These are phyloP conservation scores for Emergomyces pasteurianus DNA, from an alignment of 2,329 filamentous ascomycete genomes.

Conservation along the genomic window DNA sequence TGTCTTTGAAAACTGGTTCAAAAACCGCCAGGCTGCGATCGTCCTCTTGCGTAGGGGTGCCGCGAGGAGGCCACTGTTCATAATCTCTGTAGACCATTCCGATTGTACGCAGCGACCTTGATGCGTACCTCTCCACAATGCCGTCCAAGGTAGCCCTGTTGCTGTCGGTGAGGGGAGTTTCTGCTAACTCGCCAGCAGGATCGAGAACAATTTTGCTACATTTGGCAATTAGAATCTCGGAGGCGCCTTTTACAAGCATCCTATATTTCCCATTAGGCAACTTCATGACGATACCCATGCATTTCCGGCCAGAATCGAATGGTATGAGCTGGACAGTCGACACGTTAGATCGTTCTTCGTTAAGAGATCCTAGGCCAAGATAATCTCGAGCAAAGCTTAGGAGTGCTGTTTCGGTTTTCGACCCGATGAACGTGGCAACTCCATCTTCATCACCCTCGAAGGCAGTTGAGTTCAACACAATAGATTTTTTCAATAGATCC, in stretches of 20 bases:
- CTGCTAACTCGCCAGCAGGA: slow-evolving; percentile 12
- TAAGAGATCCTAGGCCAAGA: slow-evolving; percentile 53
- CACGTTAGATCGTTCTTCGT: slow-evolving; percentile 50
- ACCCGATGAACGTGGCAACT: slow-evolving; percentile 53
- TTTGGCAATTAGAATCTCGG: slow-evolving; percentile 34
- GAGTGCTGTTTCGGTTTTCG: slow-evolving; percentile 66
- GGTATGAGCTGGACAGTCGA: slow-evolving; percentile 58
- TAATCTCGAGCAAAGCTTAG: slow-evolving; percentile 56
- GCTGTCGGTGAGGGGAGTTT: slow-evolving; percentile 19
- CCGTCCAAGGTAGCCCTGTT: slow-evolving; percentile 18
- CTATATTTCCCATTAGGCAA: slow-evolving; percentile 29
- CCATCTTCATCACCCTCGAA: slow-evolving; percentile 55
- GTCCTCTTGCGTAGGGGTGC: slow-evolving; percentile 45
- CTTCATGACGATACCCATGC: slow-evolving; percentile 40
- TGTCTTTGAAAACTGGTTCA: slow-evolving; percentile 55
- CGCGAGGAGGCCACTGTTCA: slow-evolving; percentile 52
- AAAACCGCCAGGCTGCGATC: slow-evolving; percentile 53
- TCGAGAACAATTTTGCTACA: slow-evolving; percentile 23
- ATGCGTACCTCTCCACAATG: slow-evolving; percentile 32
- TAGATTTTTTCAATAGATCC: slow-evolving; percentile 49
- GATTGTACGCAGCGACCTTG: slow-evolving; percentile 61
- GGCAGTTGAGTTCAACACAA: slow-evolving; percentile 56
- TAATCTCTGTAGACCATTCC: slow-evolving; percentile 64
- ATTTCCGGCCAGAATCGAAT: slow-evolving; percentile 65
- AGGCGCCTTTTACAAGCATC: slow-evolving; percentile 38